phyloP scores from a whole-genome alignment of 2,329 filamentous ascomycete genomes.

The Penicillium fuscoglaucum region DNA sequence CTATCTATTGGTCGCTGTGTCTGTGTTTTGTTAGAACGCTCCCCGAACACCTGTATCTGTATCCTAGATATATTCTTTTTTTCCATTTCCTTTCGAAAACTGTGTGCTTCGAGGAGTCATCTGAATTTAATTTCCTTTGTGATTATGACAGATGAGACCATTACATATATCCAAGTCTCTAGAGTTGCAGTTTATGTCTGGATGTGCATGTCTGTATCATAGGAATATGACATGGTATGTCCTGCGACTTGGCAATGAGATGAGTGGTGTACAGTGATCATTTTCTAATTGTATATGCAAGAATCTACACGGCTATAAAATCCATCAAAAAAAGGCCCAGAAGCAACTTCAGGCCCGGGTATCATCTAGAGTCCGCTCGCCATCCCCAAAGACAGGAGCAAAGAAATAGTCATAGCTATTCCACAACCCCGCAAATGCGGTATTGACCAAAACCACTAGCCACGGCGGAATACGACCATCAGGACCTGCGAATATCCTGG shows the following conservation, averaged over 20 bases:
- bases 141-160: constrained; percentile 14
- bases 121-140: constrained; percentile 43
- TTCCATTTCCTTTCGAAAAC: constrained; percentile 39
- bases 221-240: neutral
- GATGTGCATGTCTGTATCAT: neutral
- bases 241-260: neutral
- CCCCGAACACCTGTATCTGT: constrained; percentile 45
- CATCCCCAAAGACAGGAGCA: constrained; percentile 75
- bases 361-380: constrained; percentile 63
- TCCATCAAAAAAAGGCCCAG: neutral
- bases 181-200: neutral
- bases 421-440: constrained; percentile 63
- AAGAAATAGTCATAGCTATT: constrained; percentile 63
- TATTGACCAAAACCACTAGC: constrained; percentile 56
- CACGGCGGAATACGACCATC: constrained; percentile 68
- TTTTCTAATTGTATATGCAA: constrained; percentile 1
- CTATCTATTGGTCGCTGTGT: constrained; percentile 32
- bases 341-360: constrained; percentile 5
- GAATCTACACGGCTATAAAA: neutral
- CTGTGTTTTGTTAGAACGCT: constrained; percentile 42
- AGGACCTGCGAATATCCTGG: constrained; percentile 57
- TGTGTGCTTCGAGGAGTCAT: constrained; percentile 40
- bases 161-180: neutral
- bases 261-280: neutral
- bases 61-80: constrained; percentile 44